phyloP scores from a whole-genome alignment of 176 grass and related monocot species.

The Eleusine indica region DNA sequence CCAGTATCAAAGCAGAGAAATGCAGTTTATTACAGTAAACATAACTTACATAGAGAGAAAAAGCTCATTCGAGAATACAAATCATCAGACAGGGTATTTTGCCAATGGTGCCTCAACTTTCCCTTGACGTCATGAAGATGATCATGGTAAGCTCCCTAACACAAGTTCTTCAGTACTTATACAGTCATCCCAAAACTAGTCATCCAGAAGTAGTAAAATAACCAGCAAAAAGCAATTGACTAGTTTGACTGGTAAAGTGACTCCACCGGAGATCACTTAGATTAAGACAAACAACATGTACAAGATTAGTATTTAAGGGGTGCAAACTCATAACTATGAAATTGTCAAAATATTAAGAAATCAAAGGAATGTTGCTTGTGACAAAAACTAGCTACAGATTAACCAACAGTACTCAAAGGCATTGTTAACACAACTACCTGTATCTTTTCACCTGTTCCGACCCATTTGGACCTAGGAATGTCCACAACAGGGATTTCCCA shows the following conservation, averaged over 20 bases:
- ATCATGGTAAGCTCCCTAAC: slow-evolving; percentile 47
- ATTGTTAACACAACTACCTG: slow-evolving; percentile 31
- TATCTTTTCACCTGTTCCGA: slow-evolving; percentile 58
- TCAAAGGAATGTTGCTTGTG: slow-evolving; percentile 5
- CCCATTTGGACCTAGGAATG: slow-evolving; percentile 58
- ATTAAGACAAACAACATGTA: slow-evolving; percentile 2
- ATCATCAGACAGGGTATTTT: slow-evolving; percentile 35
- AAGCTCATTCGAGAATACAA: slow-evolving; percentile 59
- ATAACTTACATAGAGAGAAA: slow-evolving; percentile 73
- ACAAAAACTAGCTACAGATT: not conserved
- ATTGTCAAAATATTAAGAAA: not conserved
- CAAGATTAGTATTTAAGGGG: not conserved
- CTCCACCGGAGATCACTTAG: not conserved
- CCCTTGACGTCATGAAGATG: slow-evolving; percentile 49
- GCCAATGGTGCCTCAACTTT: slow-evolving; percentile 69
- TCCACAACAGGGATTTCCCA: slow-evolving; percentile 64
- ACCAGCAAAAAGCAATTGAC: not conserved
- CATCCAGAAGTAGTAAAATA: slow-evolving; percentile 13
- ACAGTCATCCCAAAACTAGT: not conserved
- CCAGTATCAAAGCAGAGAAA: not conserved
- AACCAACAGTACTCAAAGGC: slow-evolving; percentile 5
- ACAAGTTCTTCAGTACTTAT: not conserved
- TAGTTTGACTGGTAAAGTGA: slow-evolving; percentile 3
- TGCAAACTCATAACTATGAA: slow-evolving; percentile 1
- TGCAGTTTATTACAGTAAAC: not conserved